Evolutionary conservation across 495 filamentous ascomycete genomes (phyloP).

Genomic region (Xylaria intraflava): DNA sequence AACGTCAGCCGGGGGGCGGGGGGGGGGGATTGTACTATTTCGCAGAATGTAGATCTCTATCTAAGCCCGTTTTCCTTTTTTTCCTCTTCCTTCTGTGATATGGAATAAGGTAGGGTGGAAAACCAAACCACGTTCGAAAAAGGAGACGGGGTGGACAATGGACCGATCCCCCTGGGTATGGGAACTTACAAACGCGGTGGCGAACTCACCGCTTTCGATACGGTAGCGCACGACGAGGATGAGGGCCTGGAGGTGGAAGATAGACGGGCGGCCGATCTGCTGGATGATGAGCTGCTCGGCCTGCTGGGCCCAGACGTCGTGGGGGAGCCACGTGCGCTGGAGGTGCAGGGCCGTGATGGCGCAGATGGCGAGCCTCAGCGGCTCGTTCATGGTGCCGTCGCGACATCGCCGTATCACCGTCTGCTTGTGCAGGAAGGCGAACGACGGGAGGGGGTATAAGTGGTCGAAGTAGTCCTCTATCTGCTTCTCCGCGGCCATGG

Average conservation of each 20-base stretch:
- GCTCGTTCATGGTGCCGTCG: constrained; percentile 18
- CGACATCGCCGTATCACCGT: constrained; percentile 19
- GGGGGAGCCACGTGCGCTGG: constrained; percentile 15
- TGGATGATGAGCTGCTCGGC: constrained; percentile 23
- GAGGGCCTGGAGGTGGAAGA: constrained; percentile 25
- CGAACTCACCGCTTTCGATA: constrained; percentile 22
- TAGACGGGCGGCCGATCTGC: constrained; percentile 22
- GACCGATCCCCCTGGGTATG: no score
- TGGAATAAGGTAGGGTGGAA: no score
- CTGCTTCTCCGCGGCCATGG: constrained; percentile 1
- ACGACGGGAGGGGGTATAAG: constrained; percentile 25
- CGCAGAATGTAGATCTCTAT: no score
- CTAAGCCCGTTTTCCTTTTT: no score
- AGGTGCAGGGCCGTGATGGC: constrained; percentile 24
- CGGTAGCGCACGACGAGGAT: constrained; percentile 25
- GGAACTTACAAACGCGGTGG: constrained; percentile 18
- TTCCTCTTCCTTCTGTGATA: no score
- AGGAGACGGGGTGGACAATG: no score
- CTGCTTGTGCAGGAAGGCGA: constrained; percentile 24
- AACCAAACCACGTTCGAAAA: no score
- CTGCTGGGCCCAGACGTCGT: constrained; percentile 20
- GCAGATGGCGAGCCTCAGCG: constrained; percentile 21
- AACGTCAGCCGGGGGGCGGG: neutral
- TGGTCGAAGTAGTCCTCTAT: constrained; percentile 25
- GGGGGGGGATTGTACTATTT: neutral